Evolutionary conservation across 176 grass and related monocot species (phyloP), one percentile per base, ranked within the genome.

Genomic region (Zoysia pacifica): DNA sequence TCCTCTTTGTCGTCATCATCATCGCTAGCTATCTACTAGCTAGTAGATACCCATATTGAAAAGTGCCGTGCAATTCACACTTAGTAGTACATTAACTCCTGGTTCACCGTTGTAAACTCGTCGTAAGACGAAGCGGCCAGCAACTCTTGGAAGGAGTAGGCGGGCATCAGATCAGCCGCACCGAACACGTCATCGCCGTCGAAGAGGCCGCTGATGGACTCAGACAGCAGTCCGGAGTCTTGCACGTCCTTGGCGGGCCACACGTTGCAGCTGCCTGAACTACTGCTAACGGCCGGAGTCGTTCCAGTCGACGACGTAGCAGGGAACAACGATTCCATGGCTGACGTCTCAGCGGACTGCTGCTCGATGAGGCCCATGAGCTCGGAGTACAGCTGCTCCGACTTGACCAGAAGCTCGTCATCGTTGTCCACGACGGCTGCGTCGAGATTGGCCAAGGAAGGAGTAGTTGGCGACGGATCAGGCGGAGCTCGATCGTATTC

Each of bases 331-430:
- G 12, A 1, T 1, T 54, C 70, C 15, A 11, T 16, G 46, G 45
- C n/a, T 46, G 81, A 44, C 69, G 15, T 11, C 2, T 55, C 42
- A 7, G 28, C 58, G n/a, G 58, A 41, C 10, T 60, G n/a, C 59
- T 71, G 73, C 37, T 52, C 72, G 72, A 89, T 81, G 72, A 89
- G 87, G 19, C 60, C 72, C 66, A 76, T 48, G 56, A 89, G 82
- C 82, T 89, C 87, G 10, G 72, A 44, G 78, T 89, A 89, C 10
- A 89, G 78, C 66, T 81, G 43, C 37, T 89, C 87, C 11, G 87
- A 85, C 67, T 89, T 64, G 35, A 45, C 59, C 43, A 81, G 67
- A 60, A 85, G 77, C 43, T 71, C 41, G 42, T 55, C 65, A n/a
- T 65, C 67, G 77, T 71, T 70, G 20, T 40, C 42, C 13, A 2